Evolutionary conservation across 257 asterid genomes (phyloP).

Genomic region (Solanum ahanhuiri): DNA sequence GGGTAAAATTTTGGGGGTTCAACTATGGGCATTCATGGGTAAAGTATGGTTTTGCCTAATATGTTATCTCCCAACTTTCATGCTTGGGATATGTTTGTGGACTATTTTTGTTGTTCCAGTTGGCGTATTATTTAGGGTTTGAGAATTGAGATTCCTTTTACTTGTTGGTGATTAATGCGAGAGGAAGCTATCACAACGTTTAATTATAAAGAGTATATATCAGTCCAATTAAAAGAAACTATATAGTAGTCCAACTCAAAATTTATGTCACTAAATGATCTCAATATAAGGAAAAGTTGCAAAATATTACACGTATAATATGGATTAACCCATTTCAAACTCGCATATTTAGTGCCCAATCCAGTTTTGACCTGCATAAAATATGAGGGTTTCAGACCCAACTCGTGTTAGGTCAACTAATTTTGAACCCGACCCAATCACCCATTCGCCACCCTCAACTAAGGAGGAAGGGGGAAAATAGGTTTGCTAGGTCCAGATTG

Average conservation of each 20-base stretch:
- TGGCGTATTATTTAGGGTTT: background rate
- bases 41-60: no score
- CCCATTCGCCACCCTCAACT: no score
- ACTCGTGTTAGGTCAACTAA: no score
- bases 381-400: background rate
- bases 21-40: no score
- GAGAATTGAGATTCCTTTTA: background rate
- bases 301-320: background rate
- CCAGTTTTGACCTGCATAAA: background rate
- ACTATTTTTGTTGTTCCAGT: background rate
- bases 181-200: background rate
- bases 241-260: background rate
- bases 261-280: background rate
- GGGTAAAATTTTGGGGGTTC: no score
- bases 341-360: background rate
- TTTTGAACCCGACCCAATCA: no score
- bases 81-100: background rate
- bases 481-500: no score
- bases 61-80: background rate
- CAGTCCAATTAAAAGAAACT: background rate
- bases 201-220: background rate
- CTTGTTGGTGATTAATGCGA: background rate
- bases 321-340: background rate
- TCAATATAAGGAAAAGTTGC: background rate
- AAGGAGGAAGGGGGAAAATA: no score